Percentiles rank a stretch among this genome's conserved stretches.
Conservation (phyloP, 495 filamentous ascomycete genomes). For the Penicillium cosmopolitanum region DNA sequence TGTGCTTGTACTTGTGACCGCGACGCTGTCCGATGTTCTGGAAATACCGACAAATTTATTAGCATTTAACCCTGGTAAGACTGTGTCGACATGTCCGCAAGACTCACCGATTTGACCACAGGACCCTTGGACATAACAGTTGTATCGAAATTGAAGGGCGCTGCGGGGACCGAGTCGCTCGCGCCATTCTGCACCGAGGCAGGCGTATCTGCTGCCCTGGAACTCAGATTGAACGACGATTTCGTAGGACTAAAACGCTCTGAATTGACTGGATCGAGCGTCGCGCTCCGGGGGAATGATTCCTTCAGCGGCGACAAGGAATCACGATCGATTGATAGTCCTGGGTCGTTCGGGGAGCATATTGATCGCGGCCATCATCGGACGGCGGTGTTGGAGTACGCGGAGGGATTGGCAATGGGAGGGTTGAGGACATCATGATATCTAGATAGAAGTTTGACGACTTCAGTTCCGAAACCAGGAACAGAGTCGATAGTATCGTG, state of each 20-base stretch:
- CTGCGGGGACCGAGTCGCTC: constrained; percentile 42
- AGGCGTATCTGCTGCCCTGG: constrained; percentile 36
- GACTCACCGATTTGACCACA: constrained; percentile 75
- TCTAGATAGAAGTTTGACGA: neutral
- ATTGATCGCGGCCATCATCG: constrained; percentile 48
- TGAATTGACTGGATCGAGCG: constrained; percentile 32
- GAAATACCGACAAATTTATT: constrained; percentile 8
- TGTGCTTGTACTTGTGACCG: constrained; percentile 98
- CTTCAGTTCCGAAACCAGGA: constrained; percentile 13
- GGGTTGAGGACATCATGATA: constrained; percentile 57
- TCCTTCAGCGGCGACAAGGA: constrained; percentile 65
- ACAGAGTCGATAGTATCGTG: constrained; percentile 42
- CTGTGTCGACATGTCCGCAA: neutral
- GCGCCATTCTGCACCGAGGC: constrained; percentile 43
- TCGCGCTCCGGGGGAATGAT: constrained; percentile 43
- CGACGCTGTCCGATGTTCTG: constrained; percentile 87
- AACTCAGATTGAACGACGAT: constrained; percentile 47
- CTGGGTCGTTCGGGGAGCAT: constrained; percentile 34
- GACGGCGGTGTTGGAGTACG: constrained; percentile 71
- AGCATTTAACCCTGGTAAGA: constrained; percentile 13
- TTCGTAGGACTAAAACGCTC: constrained; percentile 45
- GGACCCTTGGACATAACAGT: constrained; percentile 75
- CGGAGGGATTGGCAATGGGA: constrained; percentile 67
- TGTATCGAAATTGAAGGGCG: constrained; percentile 94
- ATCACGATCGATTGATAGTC: constrained; percentile 58